phyloP scores from a whole-genome alignment of 768 basidiomycete genomes.

The Tylopilus cervinicoccineus region DNA sequence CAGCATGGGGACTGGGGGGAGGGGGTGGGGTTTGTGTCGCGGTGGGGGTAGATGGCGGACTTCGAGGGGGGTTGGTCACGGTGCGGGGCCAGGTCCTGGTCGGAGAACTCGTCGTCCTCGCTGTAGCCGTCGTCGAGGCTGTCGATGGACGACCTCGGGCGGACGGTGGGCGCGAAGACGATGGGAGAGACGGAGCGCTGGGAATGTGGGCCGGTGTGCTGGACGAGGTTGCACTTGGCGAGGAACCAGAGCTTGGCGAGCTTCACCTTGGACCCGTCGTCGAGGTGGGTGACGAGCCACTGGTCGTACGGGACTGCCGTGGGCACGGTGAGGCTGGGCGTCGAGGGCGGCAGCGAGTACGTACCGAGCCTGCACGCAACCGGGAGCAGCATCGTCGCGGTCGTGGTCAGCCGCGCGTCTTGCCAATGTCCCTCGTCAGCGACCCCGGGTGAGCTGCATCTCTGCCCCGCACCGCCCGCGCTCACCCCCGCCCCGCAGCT shows the following conservation, averaged over 20 bases:
- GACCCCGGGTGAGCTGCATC: constrained; percentile 49
- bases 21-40: constrained; percentile 6
- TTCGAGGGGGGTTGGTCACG: constrained; percentile 2
- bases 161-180: constrained; percentile 47
- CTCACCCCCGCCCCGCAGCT: constrained; percentile 35
- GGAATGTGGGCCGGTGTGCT: constrained; percentile 26
- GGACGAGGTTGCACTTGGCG: constrained; percentile 45
- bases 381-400: constrained; percentile 30
- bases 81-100: constrained; percentile 19
- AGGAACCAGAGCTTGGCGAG: constrained; percentile 64
- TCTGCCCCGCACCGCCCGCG: not conserved
- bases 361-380: constrained; percentile 56
- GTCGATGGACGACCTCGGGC: constrained; percentile 19
- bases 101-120: constrained; percentile 34
- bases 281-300: constrained; percentile 71
- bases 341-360: constrained; percentile 18
- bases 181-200: constrained; percentile 61
- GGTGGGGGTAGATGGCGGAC: constrained; percentile 6
- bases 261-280: constrained; percentile 54
- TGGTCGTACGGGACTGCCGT: constrained; percentile 74
- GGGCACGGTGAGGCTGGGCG: not conserved
- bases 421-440: constrained; percentile 58
- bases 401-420: not conserved
- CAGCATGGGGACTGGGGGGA: constrained; percentile 10
- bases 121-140: constrained; percentile 25